Conservation (phyloP, 2,329 filamentous ascomycete genomes). For the Aspergillus amoenus region DNA sequence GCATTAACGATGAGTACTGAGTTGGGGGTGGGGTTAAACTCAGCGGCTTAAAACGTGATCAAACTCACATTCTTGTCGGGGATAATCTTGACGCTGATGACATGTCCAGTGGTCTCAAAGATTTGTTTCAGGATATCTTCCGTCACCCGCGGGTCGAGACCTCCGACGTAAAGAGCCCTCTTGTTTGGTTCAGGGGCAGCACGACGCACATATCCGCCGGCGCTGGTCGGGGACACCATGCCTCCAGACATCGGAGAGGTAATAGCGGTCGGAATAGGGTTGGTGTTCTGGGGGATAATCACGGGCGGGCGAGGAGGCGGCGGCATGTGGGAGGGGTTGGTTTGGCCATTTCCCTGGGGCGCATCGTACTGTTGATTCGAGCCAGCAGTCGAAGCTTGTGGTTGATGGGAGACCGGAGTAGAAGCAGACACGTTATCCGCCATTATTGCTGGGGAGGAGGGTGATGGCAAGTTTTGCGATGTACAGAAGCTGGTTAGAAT, state of each 20-base stretch:
- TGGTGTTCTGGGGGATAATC: constrained; percentile 92
- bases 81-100: constrained; percentile 98
- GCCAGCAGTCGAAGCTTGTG: constrained; percentile 67
- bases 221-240: constrained; percentile 82
- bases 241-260: constrained; percentile 78
- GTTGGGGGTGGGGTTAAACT: neutral
- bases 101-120: constrained; percentile 97
- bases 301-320: constrained; percentile 81
- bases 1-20: constrained; percentile 20
- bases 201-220: constrained; percentile 78
- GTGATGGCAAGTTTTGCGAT: constrained; percentile 20
- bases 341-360: constrained; percentile 67
- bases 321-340: constrained; percentile 75
- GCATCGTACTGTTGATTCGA: constrained; percentile 72
- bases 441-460: constrained; percentile 55
- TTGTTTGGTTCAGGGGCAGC: constrained; percentile 98
- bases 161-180: constrained; percentile 92
- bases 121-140: constrained; percentile 97
- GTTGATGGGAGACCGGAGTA: constrained; percentile 65
- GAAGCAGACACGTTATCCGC: constrained; percentile 70
- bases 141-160: constrained; percentile 89
- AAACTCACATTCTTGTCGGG: constrained; percentile 95
- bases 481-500: constrained; percentile 22
- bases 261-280: constrained; percentile 89
- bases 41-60: neutral